Percentiles rank a stretch among this genome's conserved stretches.
Evolutionary conservation across 202 grass and related monocot species (phyloP).

Genomic region (Hordeum pubiflorum): DNA sequence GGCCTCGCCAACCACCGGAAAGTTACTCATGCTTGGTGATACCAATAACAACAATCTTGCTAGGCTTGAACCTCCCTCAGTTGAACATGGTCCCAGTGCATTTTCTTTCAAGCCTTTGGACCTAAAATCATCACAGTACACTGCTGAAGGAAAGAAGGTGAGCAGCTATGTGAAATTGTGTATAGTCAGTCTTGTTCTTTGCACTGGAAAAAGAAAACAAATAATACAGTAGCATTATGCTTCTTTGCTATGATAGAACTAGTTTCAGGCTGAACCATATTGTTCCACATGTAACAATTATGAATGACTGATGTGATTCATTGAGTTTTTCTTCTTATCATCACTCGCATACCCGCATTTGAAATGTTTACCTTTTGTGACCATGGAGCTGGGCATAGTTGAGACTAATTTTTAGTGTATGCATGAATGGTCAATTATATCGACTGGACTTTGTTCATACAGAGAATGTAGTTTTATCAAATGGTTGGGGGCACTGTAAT

Average conservation of each 20-base stretch:
- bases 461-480: not conserved
- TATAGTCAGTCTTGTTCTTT: not conserved
- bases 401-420: not conserved
- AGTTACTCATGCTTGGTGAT: conserved; percentile 45
- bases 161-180: not conserved
- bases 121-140: conserved; percentile 39
- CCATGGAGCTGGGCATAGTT: not conserved
- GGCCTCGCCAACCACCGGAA: conserved; percentile 82
- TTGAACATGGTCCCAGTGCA: conserved; percentile 25
- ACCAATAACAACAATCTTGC: conserved; percentile 7
- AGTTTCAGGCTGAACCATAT: not conserved
- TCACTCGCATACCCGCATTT: not conserved
- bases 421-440: not conserved
- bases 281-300: not conserved
- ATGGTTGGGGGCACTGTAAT: not conserved
- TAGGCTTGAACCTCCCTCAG: conserved; percentile 15
- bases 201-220: not conserved
- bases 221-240: not conserved
- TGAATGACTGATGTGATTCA: not conserved
- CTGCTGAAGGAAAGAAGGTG: conserved; percentile 49
- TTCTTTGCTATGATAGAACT: not conserved
- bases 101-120: conserved; percentile 73
- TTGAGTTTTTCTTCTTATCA: not conserved
- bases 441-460: not conserved
- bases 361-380: not conserved